Percentiles rank a stretch among this genome's conserved stretches.
These are phyloP conservation scores for Bromus sterilis DNA, from an alignment of 176 grass and related monocot species.

Conservation along the genomic window DNA sequence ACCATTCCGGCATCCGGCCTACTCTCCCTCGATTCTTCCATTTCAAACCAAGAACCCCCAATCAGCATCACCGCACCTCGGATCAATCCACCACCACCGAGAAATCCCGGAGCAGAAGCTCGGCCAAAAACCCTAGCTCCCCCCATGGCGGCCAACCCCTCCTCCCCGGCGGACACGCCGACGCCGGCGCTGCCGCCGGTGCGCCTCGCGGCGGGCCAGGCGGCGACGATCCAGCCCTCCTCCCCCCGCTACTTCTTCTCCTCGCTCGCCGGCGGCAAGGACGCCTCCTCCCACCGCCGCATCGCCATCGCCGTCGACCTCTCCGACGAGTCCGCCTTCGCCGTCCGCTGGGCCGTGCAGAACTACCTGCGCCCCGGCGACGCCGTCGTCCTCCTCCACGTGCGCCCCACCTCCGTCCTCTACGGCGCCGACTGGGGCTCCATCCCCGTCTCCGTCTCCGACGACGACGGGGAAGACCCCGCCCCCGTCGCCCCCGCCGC, in stretches of 20 bases:
- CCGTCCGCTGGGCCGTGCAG: conserved; percentile 77
- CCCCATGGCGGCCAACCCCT: conserved; percentile 38
- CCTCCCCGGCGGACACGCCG: conserved; percentile 5
- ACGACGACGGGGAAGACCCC: not conserved
- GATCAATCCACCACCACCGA: conserved; percentile 18
- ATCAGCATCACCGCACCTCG: not conserved
- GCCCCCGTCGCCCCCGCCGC: not conserved
- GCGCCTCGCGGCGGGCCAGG: conserved; percentile 18
- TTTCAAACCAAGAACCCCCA: conserved; percentile 32
- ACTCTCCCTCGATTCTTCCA: not conserved
- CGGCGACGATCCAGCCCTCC: conserved; percentile 44
- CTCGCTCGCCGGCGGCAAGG: conserved; percentile 22
- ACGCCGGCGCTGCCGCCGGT: conserved; percentile 20
- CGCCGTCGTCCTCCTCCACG: conserved; percentile 82
- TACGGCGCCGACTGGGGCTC: conserved; percentile 97
- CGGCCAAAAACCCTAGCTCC: conserved; percentile 22
- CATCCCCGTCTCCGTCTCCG: conserved; percentile 43
- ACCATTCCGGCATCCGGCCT: not conserved
- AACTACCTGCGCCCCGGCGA: conserved; percentile 95
- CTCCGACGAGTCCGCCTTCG: conserved; percentile 86
- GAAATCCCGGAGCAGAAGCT: not conserved
- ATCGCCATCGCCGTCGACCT: conserved; percentile 93
- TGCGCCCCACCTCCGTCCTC: conserved; percentile 65
- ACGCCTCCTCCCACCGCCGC: conserved; percentile 48
- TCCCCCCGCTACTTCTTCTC: conserved; percentile 61